Evolutionary conservation across 2,329 filamentous ascomycete species (phyloP).

Genomic region (Nothopassalora personata): DNA sequence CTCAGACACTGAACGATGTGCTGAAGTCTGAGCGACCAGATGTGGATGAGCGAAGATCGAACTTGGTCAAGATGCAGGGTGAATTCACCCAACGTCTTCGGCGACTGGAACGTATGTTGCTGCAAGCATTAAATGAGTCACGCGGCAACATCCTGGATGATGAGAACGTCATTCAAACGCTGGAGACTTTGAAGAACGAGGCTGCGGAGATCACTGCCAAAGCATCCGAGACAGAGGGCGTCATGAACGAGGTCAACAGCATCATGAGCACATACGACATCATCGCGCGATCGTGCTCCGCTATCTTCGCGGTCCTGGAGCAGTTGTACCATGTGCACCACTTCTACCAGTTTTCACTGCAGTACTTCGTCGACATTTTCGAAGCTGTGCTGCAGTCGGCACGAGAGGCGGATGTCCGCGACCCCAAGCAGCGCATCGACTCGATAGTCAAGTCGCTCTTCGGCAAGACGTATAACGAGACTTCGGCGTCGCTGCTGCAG

Average conservation of each 20-base stretch:
- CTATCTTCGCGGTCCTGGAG: slow-evolving; percentile 93
- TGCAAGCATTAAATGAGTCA: slow-evolving; percentile 95
- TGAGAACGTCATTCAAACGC: slow-evolving; percentile 94
- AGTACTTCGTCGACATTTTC: slow-evolving; percentile 98
- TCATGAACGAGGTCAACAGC: slow-evolving; percentile 95
- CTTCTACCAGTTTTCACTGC: slow-evolving; percentile 98
- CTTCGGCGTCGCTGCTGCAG: slow-evolving; percentile 85
- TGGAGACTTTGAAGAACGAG: slow-evolving; percentile 96
- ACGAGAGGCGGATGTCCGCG: slow-evolving; percentile 60
- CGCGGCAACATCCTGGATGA: slow-evolving; percentile 97
- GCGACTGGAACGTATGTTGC: slow-evolving; percentile 85
- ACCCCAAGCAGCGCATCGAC: slow-evolving; percentile 65
- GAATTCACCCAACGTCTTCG: slow-evolving; percentile 98
- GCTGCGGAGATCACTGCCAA: slow-evolving; percentile 93
- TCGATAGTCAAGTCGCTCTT: slow-evolving; percentile 90
- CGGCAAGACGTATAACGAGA: slow-evolving; percentile 83
- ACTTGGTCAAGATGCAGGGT: slow-evolving; percentile 96
- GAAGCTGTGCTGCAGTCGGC: slow-evolving; percentile 81
- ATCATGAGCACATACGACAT: slow-evolving; percentile 93
- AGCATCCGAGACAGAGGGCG: slow-evolving; percentile 93
- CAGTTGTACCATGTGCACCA: slow-evolving; percentile 97
- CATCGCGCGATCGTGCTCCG: slow-evolving; percentile 90
- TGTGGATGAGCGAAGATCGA: slow-evolving; percentile 91
- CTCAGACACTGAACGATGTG: slow-evolving; percentile 94
- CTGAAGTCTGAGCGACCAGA: slow-evolving; percentile 96